A percentile compares a stretch with the other conserved stretches of the same genome.
Evolutionary conservation across 441 rosid genomes (phyloP).

Genomic region (Raphanus hybrid): DNA sequence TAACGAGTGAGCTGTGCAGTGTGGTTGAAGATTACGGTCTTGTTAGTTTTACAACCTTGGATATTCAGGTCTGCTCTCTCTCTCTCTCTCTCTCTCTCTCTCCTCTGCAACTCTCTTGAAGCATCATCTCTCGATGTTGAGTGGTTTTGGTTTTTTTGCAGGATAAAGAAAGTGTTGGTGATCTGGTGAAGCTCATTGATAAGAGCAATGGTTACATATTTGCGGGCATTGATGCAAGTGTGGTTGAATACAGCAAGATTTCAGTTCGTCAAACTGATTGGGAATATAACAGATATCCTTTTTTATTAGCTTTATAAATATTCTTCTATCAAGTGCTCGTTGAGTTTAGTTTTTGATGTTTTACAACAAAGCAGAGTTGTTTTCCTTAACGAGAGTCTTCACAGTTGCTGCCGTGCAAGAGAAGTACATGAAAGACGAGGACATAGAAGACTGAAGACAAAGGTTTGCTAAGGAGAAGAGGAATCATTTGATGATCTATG

Average conservation of each 20-base stretch:
- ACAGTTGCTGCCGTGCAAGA: constrained; percentile 92
- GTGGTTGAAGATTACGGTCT: constrained; percentile 78
- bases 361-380: constrained; percentile 28
- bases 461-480: constrained; percentile 11
- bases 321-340: neutral
- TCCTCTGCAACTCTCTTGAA: neutral
- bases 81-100: constrained; percentile 10
- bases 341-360: constrained; percentile 16
- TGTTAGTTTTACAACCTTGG: constrained; percentile 83
- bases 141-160: constrained; percentile 38
- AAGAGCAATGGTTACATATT: constrained; percentile 89
- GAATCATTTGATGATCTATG: neutral
- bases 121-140: constrained; percentile 14
- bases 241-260: constrained; percentile 93
- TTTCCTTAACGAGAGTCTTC: constrained; percentile 57
- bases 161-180: constrained; percentile 91
- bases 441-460: constrained; percentile 23
- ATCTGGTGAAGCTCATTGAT: constrained; percentile 84
- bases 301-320: neutral
- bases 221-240: constrained; percentile 78
- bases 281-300: constrained; percentile 98
- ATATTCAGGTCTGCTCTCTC: constrained; percentile 69
- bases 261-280: constrained; percentile 79
- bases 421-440: constrained; percentile 80
- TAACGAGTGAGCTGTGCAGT: constrained; percentile 81